phyloP scores from a whole-genome alignment of 1,284 basidiomycete genomes.

The Cryptococcus sp. region DNA sequence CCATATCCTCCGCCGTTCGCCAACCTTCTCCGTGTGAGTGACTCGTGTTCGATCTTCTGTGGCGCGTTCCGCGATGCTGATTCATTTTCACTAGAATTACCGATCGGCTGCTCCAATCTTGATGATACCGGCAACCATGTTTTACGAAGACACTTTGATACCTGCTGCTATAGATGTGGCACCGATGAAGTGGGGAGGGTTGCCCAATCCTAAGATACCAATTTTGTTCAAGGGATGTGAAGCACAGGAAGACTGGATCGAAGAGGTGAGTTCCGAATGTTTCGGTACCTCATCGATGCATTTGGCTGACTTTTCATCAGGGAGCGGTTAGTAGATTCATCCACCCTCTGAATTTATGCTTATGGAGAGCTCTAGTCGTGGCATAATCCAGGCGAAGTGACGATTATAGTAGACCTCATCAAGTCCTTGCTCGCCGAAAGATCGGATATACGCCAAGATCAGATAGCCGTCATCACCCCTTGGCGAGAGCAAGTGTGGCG shows the following conservation, averaged over 20 bases:
- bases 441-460: conserved; percentile 24
- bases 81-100: conserved; percentile 44
- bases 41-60: background rate
- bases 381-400: conserved; percentile 39
- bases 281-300: too few relatives aligned
- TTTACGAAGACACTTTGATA: conserved; percentile 51
- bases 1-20: conserved; percentile 11
- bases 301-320: background rate
- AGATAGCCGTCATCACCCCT: conserved; percentile 52
- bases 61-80: background rate
- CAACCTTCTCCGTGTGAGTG: conserved; percentile 19
- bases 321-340: conserved; percentile 10
- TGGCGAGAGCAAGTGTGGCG: conserved; percentile 55
- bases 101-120: conserved; percentile 51
- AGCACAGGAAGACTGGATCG: conserved; percentile 47
- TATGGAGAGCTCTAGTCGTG: conserved; percentile 10
- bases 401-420: conserved; percentile 29
- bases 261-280: conserved; percentile 34
- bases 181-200: conserved; percentile 35
- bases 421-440: conserved; percentile 22
- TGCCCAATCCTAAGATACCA: conserved; percentile 44
- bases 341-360: too few relatives aligned
- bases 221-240: conserved; percentile 44
- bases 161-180: conserved; percentile 35
- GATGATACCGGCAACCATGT: conserved; percentile 49